phyloP scores from a whole-genome alignment of 345 rosid genomes.

The rapeseed (Brassica napus) region Da-Ae NC_063441.1:15075001-15075500 shows the following conservation, averaged over 20 bases:
- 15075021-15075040: constrained; percentile 91
- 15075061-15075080: constrained; percentile 72
- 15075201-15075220: constrained; percentile 60
- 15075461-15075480: constrained; percentile 48
- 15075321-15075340: constrained; percentile 41
- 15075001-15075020: constrained; percentile 85
- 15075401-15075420: constrained; percentile 49
- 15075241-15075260: constrained; percentile 48
- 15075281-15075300: constrained; percentile 53
- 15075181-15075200: constrained; percentile 45
- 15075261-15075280: constrained; percentile 41
- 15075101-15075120: constrained; percentile 49
- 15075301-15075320: constrained; percentile 49
- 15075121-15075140: constrained; percentile 45
- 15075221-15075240: constrained; percentile 72
- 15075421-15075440: constrained; percentile 58
- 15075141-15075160: constrained; percentile 31
- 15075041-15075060: constrained; percentile 80
- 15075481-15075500: neutral
- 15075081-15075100: constrained; percentile 83
- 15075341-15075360: constrained; percentile 33
- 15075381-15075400: constrained; percentile 46
- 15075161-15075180: constrained; percentile 42
- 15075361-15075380: constrained; percentile 54
- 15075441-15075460: constrained; percentile 59